These are phyloP conservation scores for Haplosporangium sp. DNA, from an alignment of 371 early-diverging fungal genomes.

Conservation along the genomic window DNA sequence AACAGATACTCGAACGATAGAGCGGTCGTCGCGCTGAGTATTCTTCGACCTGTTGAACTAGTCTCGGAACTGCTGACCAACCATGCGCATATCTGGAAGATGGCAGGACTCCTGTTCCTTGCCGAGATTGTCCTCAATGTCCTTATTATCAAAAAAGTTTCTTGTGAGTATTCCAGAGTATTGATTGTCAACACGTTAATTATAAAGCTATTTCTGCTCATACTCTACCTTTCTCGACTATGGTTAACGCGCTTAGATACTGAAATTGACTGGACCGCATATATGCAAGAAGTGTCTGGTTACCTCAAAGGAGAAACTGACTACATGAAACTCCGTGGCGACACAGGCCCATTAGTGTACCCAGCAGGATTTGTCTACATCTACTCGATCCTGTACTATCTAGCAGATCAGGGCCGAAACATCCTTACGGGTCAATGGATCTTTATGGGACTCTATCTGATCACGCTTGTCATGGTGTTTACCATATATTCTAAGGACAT, in stretches of 20 bases:
- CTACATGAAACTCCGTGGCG: constrained; percentile 84
- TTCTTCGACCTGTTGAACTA: constrained; percentile 34
- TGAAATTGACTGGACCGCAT: constrained; percentile 95
- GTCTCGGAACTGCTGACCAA: constrained; percentile 59
- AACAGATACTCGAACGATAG: neutral
- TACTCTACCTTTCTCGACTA: neutral
- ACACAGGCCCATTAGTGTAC: constrained; percentile 95
- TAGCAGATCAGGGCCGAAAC: constrained; percentile 78
- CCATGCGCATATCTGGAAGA: constrained; percentile 75
- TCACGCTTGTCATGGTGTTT: constrained; percentile 71
- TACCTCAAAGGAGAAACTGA: constrained; percentile 85
- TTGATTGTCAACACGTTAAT: neutral
- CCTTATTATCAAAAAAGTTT: constrained; percentile 65
- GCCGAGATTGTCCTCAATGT: constrained; percentile 62
- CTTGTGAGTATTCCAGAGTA: constrained; percentile 20
- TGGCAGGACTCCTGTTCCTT: constrained; percentile 65
- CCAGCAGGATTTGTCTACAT: constrained; percentile 95
- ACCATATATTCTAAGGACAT: constrained; percentile 68
- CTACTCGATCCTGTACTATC: constrained; percentile 74
- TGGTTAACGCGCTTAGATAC: constrained; percentile 69
- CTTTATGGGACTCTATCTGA: constrained; percentile 81
- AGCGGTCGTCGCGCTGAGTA: constrained; percentile 11
- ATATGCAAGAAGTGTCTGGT: constrained; percentile 91
- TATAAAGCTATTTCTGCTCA: neutral
- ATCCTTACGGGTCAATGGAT: constrained; percentile 82